Evolutionary conservation across 768 basidiomycete species (phyloP).

Genomic region (Kwoniella botswanensis): DNA sequence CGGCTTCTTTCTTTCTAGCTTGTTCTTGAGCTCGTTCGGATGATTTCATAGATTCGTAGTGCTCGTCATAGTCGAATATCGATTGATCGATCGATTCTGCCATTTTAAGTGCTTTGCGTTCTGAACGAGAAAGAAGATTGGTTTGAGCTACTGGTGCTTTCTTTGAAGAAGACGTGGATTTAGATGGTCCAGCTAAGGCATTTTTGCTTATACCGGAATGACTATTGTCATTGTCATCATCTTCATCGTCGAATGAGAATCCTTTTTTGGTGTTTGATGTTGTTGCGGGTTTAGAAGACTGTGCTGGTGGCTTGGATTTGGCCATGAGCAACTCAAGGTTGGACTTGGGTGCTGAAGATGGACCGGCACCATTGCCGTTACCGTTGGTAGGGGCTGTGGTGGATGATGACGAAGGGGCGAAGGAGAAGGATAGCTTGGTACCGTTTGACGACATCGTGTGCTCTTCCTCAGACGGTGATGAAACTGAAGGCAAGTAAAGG

Average conservation of each 20-base stretch:
- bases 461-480: not conserved
- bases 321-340: constrained; percentile 49
- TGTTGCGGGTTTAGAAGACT: constrained; percentile 19
- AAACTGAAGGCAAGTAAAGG: not conserved
- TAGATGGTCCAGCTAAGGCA: constrained; percentile 23
- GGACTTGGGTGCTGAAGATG: constrained; percentile 27
- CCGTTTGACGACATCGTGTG: constrained; percentile 30
- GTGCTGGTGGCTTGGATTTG: constrained; percentile 30
- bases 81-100: constrained; percentile 79
- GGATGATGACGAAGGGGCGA: constrained; percentile 58
- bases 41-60: constrained; percentile 94
- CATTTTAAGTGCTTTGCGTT: constrained; percentile 65
- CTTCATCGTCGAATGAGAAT: constrained; percentile 68
- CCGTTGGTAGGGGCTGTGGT: not conserved
- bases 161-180: not conserved
- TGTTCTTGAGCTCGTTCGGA: constrained; percentile 75
- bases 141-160: constrained; percentile 14
- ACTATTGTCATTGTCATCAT: constrained; percentile 65
- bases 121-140: constrained; percentile 38
- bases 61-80: constrained; percentile 93
- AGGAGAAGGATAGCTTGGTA: constrained; percentile 82
- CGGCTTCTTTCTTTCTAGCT: constrained; percentile 74
- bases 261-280: constrained; percentile 45
- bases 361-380: not conserved
- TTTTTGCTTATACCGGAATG: not conserved